Conservation (phyloP, 495 filamentous ascomycete species). For the Cenococcum geophilum region DNA sequence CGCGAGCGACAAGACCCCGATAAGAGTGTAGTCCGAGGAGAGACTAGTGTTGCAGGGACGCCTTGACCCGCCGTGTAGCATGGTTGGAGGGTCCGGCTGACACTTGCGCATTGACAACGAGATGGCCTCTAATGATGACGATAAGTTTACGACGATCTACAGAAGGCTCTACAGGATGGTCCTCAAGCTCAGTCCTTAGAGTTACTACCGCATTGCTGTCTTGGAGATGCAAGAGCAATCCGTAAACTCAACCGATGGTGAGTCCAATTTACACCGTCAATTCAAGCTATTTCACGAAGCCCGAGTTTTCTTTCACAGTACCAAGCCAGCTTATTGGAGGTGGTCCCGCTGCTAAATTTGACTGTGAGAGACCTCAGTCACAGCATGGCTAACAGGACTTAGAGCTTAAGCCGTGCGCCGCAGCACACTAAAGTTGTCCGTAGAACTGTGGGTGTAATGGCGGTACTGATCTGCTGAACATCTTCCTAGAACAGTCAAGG, state of each 20-base stretch:
- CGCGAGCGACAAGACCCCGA: background rate
- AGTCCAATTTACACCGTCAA: no score
- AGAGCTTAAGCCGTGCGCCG: no score
- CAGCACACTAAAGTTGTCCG: no score
- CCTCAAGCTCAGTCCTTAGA: background rate
- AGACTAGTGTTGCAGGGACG: background rate
- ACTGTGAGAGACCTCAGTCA: background rate
- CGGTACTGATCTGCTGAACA: background rate
- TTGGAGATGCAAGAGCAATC: no score
- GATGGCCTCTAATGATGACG: background rate
- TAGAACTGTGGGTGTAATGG: background rate
- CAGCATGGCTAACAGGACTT: background rate
- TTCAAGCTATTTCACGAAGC: no score
- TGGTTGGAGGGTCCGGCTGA: background rate
- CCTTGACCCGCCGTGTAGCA: background rate
- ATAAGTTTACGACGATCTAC: background rate
- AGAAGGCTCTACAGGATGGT: background rate
- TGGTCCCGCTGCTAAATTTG: background rate
- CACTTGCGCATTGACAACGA: background rate
- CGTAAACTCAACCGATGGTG: no score
- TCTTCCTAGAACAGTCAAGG: background rate
- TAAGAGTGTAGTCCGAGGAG: background rate
- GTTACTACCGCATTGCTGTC: no score
- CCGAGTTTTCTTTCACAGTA: background rate
- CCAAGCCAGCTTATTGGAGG: background rate